Percentiles rank a stretch among this genome's conserved stretches.
Evolutionary conservation across 805 yeast species (phyloP).

Genomic region (Yamadazyma laniorum): DNA sequence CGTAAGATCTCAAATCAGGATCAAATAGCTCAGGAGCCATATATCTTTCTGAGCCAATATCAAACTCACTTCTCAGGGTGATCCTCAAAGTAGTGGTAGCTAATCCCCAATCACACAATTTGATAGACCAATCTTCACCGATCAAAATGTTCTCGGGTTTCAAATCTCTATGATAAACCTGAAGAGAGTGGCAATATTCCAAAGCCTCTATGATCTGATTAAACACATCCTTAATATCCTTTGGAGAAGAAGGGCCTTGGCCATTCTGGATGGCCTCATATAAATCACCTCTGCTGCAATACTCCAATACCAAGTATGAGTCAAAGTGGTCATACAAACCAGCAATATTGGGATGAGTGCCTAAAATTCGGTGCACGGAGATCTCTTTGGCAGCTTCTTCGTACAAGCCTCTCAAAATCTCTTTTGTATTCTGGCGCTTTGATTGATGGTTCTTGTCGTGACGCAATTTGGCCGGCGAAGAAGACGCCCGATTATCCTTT

Average conservation of each 20-base stretch:
- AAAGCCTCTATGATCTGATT: slow-evolving; percentile 50
- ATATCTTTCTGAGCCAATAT: slow-evolving; percentile 85
- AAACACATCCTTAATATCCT: slow-evolving; percentile 55
- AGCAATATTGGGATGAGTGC: slow-evolving; percentile 47
- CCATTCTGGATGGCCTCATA: slow-evolving; percentile 73
- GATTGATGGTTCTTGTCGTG: slow-evolving; percentile 3
- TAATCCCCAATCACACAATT: slow-evolving; percentile 58
- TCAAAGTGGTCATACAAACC: slow-evolving; percentile 50
- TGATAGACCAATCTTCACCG: slow-evolving; percentile 54
- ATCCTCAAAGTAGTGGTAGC: slow-evolving; percentile 54
- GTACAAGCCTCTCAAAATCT: slow-evolving; percentile 31
- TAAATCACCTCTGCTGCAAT: slow-evolving; percentile 83
- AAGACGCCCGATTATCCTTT: slow-evolving; percentile 24
- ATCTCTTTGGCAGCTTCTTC: slow-evolving; percentile 70
- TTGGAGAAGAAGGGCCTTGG: slow-evolving; percentile 58
- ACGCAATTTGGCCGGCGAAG: slow-evolving; percentile 36
- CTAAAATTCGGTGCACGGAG: slow-evolving; percentile 59
- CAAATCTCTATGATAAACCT: slow-evolving; percentile 55
- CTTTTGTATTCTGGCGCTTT: slow-evolving; percentile 13
- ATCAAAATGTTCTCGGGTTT: slow-evolving; percentile 58
- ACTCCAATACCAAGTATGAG: slow-evolving; percentile 62
- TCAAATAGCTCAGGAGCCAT: slow-evolving; percentile 95
- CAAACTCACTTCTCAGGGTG: slow-evolving; percentile 58
- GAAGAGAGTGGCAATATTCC: slow-evolving; percentile 47
- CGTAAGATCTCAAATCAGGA: slow-evolving; percentile 54